Percentiles rank a stretch among this genome's conserved stretches.
Conservation (phyloP, 768 basidiomycete species). For the Hericium erinaceus region DNA sequence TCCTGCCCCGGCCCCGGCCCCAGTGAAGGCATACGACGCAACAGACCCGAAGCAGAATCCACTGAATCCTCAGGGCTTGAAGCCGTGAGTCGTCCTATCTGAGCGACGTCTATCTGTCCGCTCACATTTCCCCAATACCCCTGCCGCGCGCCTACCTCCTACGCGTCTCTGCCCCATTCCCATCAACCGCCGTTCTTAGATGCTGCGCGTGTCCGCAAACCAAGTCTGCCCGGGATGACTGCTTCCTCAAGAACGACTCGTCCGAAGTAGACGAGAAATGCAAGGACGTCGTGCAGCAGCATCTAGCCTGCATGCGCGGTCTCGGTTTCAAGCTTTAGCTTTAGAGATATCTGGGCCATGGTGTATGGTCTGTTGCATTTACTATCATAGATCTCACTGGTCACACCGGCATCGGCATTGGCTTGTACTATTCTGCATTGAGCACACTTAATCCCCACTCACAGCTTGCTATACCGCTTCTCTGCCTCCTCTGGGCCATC, state of each 20-base stretch:
- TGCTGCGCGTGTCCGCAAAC: slow-evolving; percentile 96
- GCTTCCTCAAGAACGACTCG: slow-evolving; percentile 71
- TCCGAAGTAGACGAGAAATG: slow-evolving; percentile 70
- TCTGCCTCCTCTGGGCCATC: too few relatives aligned
- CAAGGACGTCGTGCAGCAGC: slow-evolving; percentile 65
- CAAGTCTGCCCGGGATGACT: slow-evolving; percentile 87
- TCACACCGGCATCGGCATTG: too few relatives aligned
- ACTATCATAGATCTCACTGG: too few relatives aligned
- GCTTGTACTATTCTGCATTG: background rate
- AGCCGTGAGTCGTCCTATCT: slow-evolving; percentile 56
- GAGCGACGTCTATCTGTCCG: background rate
- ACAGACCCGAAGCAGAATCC: slow-evolving; percentile 79
- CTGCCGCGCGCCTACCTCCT: background rate
- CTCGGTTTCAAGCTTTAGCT: slow-evolving; percentile 81
- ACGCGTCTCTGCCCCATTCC: background rate
- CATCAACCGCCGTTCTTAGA: slow-evolving; percentile 29
- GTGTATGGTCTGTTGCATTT: too few relatives aligned
- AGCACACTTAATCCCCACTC: background rate
- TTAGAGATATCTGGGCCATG: background rate
- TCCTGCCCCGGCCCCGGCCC: slow-evolving; percentile 16
- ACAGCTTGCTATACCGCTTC: background rate
- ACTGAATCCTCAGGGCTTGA: slow-evolving; percentile 88
- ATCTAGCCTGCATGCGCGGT: slow-evolving; percentile 84
- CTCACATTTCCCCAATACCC: background rate
- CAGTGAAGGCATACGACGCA: slow-evolving; percentile 39